Evolutionary conservation across 495 filamentous ascomycete genomes (phyloP), one percentile per base, ranked within the genome.

Genomic region (Xylaria sp.): DNA sequence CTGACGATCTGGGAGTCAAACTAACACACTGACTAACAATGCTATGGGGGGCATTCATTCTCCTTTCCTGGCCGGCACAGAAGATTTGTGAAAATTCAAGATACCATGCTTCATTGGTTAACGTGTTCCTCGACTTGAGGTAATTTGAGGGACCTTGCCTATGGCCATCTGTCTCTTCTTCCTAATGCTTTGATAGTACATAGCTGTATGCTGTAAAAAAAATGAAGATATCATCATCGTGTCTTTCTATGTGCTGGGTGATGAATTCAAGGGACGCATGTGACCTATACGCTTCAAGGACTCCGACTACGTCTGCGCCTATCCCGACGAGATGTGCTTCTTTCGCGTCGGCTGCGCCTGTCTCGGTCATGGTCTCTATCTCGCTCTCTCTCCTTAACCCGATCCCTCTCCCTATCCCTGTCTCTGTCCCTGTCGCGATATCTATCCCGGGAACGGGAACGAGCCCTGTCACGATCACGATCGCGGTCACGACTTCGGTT

Each of bases 361-460:
- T 79, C 77, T 41, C 73, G 71, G 58, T 73, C 71, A 3, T 50
- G 59, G 29, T 77, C 77, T 52, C 78, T 59, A 17, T 78, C 76
- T 35, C 76, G 74, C 11, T 73, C 72, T 19, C 72, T 67, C 7
- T 73, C 72, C 35, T 72, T 72, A 29, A 31, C 68, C 48, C 78
- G 72, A 26, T 80, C 76, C 8, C 75, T 52, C 59, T 75, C 74
- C 52, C 75, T 71, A n/a, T 81, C 74, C 19, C 76, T 67, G 11
- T 78, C 73, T 46, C 77, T 63, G 21, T 74, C 73, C 61, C 76
- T 74, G 66, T 81, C 74, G 64, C 80, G 68, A 46, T 66, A 69
- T 26, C 67, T 58, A 82, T 77, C 73, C 15, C 50, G 85, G 61
- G 83, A 83, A 65, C 78, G 71, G 11, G 81, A 81, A 68, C 81